Evolutionary conservation across 1,139 yeast genomes (phyloP).

Genomic region (Suhomyces yuchorum): DNA sequence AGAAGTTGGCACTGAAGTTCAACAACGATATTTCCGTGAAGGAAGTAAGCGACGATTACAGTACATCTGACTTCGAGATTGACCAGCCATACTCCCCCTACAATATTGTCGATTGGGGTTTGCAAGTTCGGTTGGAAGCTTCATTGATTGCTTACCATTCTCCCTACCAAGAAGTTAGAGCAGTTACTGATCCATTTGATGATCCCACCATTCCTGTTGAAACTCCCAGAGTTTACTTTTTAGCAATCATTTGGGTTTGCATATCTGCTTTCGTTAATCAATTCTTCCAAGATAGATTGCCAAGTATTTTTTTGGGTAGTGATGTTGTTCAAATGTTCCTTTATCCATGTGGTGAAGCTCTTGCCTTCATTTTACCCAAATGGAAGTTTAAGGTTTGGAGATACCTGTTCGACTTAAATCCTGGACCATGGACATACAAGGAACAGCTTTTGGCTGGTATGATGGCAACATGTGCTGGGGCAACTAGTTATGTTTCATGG

Average conservation of each 20-base stretch:
- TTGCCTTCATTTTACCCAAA: conserved; percentile 26
- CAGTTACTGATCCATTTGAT: conserved; percentile 56
- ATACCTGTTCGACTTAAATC: conserved; percentile 23
- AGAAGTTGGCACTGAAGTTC: conserved; percentile 8
- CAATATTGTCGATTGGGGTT: conserved; percentile 19
- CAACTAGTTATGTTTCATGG: conserved; percentile 16
- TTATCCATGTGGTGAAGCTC: conserved; percentile 54
- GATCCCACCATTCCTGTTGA: conserved; percentile 53
- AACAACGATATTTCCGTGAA: conserved; percentile 14
- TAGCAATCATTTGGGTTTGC: conserved; percentile 58
- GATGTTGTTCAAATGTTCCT: conserved; percentile 60
- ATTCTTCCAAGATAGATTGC: conserved; percentile 59
- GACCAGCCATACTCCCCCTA: conserved; percentile 10
- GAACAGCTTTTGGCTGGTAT: conserved; percentile 27
- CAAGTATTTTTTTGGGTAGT: conserved; percentile 47
- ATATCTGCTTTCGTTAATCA: conserved; percentile 60
- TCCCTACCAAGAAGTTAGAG: conserved; percentile 66
- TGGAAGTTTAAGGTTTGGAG: conserved; percentile 21
- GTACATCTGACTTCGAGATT: conserved; percentile 27
- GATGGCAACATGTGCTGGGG: conserved; percentile 22
- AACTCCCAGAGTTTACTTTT: conserved; percentile 56
- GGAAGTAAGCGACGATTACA: conserved; percentile 17
- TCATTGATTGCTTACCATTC: conserved; percentile 51
- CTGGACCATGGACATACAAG: conserved; percentile 28
- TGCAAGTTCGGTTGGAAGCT: conserved; percentile 22